Evolutionary conservation across 208 protist species (phyloP).

Genomic region (Trypanosoma brucei): DNA sequence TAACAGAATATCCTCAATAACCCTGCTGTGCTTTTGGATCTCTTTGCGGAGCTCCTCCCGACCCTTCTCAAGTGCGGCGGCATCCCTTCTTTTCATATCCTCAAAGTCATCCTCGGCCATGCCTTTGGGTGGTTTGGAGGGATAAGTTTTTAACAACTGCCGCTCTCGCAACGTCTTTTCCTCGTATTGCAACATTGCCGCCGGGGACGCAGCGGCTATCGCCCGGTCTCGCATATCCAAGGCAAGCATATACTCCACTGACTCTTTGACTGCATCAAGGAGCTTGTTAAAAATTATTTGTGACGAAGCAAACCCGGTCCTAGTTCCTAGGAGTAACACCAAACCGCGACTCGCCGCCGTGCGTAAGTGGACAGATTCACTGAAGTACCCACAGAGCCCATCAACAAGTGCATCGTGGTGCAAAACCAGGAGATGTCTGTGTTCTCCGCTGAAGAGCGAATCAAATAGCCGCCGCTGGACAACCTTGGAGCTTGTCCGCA

Average conservation of each 20-base stretch:
- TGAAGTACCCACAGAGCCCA: slow-evolving; percentile 29
- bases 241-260: slow-evolving; percentile 48
- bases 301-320: slow-evolving; percentile 19
- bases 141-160: slow-evolving; percentile 78
- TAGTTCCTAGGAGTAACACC: slow-evolving; percentile 51
- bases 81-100: slow-evolving; percentile 77
- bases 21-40: slow-evolving; percentile 45
- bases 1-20: slow-evolving; percentile 31
- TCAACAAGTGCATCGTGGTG: slow-evolving; percentile 34
- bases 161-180: slow-evolving; percentile 45
- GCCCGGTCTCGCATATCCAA: slow-evolving; percentile 63
- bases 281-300: slow-evolving; percentile 36
- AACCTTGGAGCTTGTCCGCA: slow-evolving; percentile 14
- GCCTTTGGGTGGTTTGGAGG: slow-evolving; percentile 77
- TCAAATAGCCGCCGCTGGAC: slow-evolving; percentile 18
- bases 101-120: slow-evolving; percentile 78
- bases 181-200: slow-evolving; percentile 56
- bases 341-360: slow-evolving; percentile 70
- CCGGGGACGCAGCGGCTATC: slow-evolving; percentile 51
- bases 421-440: slow-evolving; percentile 38
- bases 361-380: slow-evolving; percentile 30
- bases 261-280: slow-evolving; percentile 27
- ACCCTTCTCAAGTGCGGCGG: slow-evolving; percentile 64
- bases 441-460: slow-evolving; percentile 27
- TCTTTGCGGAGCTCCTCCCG: slow-evolving; percentile 54